Evolutionary conservation across 2,329 filamentous ascomycete genomes (phyloP), one percentile per base, ranked within the genome.

Genomic region (Fusarium pilosicola): DNA sequence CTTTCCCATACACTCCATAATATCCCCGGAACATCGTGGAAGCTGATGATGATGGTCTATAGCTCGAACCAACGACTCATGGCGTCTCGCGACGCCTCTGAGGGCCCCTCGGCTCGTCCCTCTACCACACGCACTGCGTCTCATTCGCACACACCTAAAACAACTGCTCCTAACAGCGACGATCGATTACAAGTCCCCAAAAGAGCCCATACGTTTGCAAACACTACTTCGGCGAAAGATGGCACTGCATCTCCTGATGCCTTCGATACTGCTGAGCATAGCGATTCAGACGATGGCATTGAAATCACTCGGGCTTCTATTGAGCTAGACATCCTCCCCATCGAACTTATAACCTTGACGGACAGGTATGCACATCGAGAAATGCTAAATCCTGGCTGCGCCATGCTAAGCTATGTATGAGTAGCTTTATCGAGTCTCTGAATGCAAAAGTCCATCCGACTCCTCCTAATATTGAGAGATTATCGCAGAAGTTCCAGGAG

Each of bases 401-500:
- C 55, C 49, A 38, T 60, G 54, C 65, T 75, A 58, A 74, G 44
- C 42, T 63, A 76, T 76, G 32, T 44, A 51, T 79, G 38, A 44
- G 59, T 52, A 96, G 94, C 79, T 99, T 99, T 80, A 92, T 98
- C 78, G 94, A 97, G 70, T 96, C 94, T 12, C 85, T 99, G 32
- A 93, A 91, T 54, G 94, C 94, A 76, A 97, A 94, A 85, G 92
- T 97, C 38, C 93, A 98, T 78, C 90, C 93, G 6, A 91, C 91
- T 10, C 96, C 96, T 10, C 92, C 96, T 2, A 93, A 90, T 51
- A 93, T 97, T 79, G 94, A 97, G 54, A 92, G 89, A 71, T 88
- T 98, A 22, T 93, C 95, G 14, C 88, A 90, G n/a, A 87, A 96
- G 60, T 98, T 98, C 80, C 96, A 99, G 83, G 94, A 97, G 65